A percentile compares a stretch with the other conserved stretches of the same genome.
Evolutionary conservation across 805 yeast genomes (phyloP).

Genomic region (Ogataea trehaloabstinens): DNA sequence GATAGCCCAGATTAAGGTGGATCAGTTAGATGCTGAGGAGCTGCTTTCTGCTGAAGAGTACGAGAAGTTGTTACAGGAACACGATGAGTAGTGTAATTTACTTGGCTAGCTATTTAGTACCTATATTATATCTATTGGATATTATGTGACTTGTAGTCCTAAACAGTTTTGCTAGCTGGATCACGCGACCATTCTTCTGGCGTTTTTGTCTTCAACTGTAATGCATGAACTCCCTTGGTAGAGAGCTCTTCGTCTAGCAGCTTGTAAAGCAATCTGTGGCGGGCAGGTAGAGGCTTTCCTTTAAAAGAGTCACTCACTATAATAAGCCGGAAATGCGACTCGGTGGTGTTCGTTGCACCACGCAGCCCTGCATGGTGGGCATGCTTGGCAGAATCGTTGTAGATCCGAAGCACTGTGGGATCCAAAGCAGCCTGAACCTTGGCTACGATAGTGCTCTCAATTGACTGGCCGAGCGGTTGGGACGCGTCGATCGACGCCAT

Average conservation of each 20-base stretch:
- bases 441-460: conserved; percentile 45
- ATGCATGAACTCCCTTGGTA: conserved; percentile 76
- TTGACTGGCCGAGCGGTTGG: conserved; percentile 34
- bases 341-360: conserved; percentile 67
- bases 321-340: conserved; percentile 79
- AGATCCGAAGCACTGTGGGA: conserved; percentile 50
- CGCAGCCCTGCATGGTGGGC: conserved; percentile 82
- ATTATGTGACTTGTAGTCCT: no score
- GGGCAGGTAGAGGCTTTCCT: conserved; percentile 62
- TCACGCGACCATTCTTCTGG: conserved; percentile 52
- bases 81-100: conserved; percentile 32
- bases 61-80: conserved; percentile 55
- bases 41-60: conserved; percentile 57
- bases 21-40: conserved; percentile 38
- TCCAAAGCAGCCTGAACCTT: conserved; percentile 41
- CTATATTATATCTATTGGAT: not conserved
- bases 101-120: not conserved
- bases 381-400: conserved; percentile 85
- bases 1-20: conserved; percentile 75
- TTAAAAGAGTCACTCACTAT: conserved; percentile 68
- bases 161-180: no score
- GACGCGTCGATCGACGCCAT: conserved; percentile 1
- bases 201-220: conserved; percentile 82
- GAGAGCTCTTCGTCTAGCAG: conserved; percentile 71
- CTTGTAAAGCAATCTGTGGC: conserved; percentile 76